Base-by-base conservation (phyloP, 352 stramenopile species). In the Pythium rishiriense region DNA sequence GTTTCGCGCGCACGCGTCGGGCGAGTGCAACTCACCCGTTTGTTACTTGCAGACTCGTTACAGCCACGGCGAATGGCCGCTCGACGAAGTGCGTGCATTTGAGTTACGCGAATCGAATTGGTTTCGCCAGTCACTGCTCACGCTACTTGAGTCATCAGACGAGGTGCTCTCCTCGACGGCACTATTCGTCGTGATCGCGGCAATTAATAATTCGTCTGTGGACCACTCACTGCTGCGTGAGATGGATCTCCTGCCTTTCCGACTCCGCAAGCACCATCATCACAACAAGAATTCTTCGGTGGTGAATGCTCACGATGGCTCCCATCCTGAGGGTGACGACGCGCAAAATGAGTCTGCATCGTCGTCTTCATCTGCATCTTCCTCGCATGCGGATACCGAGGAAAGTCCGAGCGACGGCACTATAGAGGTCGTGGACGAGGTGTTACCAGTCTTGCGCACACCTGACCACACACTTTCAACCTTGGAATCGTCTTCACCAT, bases 1-100 rank as follows among this genome's bases (percentile, higher is more conserved):
- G 37, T 92, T 92, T 53, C 77, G 74, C 37, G 72, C 79, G 0
- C 85, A 93, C 64, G 86, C 83, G 5, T 25, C 60, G 29, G 74
- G 47, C 0, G 60, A 71, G 33, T 91, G 82, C 55, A 72, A 88
- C 28, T 88, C 83, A 25, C 78, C 80, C 2, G 64, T 91, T 21
- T 93, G 85, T 58, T 93, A 93, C 58, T 54, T 93, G 29, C 79
- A 93, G 64, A 93, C 83, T 9, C 81, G 85, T 0, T 93, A 89
- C 64, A 76, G 62, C 25, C 82, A 86, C 47, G 87, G 87, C 28
- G 85, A 94, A 50, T 96, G 87, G 87, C 84, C 87, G 2, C 46
- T 85, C 11, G 73, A 88, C 0, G 87, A 96, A 51, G 80, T 93
- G 26, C 70, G 81, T n/a, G 45, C 46, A 1, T 91, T 94, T 61